Base-by-base conservation (phyloP, 352 stramenopile genomes). In the Pythium chondricola region DNA sequence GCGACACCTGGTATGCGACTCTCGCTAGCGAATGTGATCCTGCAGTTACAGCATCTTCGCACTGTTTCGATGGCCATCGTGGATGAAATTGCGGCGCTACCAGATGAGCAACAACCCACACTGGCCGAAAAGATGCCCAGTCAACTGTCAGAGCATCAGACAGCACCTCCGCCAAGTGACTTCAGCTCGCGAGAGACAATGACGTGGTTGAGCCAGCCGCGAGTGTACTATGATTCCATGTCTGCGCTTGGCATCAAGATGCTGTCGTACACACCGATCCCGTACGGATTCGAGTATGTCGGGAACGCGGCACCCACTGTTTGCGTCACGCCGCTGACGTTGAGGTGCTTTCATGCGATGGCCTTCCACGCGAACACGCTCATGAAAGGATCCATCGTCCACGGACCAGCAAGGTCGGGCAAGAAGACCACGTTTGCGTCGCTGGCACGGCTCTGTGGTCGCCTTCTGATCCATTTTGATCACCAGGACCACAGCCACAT, bases 211-310 rank as follows among this genome's bases (percentile, higher is more conserved):
- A 35, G 69, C 1, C 71, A 88, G 48, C 75, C 80, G n/a, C 77
- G 78, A 0, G 67, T 75, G 24, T 84, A 85, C 48, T 88, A 83
- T 32, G 63, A 87, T 18, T 64, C 79, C 7, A 81, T 52, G 9
- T 52, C 70, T 9, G 48, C 54, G 2, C 30, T 90, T 9, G 66
- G 56, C 24, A 41, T 90, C 9, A 70, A 69, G 17, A 14, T 93
- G 26, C 40, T 85, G 45, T 72, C 69, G 6, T 71, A 70, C 4
- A 45, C 69, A 0, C 51, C 58, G 22, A 47, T 90, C 20, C 44
- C 59, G 9, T 89, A 89, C 25, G 81, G 81, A 0, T 79, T 86
- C 27, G 81, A 92, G 48, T 92, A 89, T 31, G 42, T 72, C 2
- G 81, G 77, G 3, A 89, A 86, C 50, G 46, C 52, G 17, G 55